Evolutionary conservation across 768 basidiomycete species (phyloP).

Genomic region (Tricholoma saponaceum): DNA sequence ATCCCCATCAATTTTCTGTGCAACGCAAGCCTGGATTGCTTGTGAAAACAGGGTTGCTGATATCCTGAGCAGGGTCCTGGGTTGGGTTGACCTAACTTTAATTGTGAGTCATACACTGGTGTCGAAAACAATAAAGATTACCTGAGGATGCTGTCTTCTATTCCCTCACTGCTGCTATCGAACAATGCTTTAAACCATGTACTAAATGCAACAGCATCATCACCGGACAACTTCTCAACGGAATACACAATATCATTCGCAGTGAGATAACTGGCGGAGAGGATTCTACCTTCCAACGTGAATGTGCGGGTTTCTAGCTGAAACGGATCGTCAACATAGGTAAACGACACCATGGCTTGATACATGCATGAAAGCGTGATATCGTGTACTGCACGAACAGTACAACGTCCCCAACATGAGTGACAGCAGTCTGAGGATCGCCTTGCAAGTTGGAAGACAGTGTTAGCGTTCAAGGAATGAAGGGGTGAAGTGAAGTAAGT

Average conservation of each 20-base stretch:
- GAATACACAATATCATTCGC: constrained; percentile 41
- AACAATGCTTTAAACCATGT: constrained; percentile 79
- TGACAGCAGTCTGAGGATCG: constrained; percentile 80
- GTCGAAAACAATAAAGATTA: constrained; percentile 18
- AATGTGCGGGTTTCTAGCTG: constrained; percentile 51
- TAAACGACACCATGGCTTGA: neutral
- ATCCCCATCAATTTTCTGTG: constrained; percentile 62
- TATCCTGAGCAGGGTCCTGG: constrained; percentile 61
- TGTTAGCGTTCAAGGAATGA: neutral
- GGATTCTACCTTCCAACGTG: constrained; percentile 38
- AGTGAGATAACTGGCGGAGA: constrained; percentile 49
- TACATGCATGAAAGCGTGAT: constrained; percentile 58
- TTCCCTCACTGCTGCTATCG: constrained; percentile 73
- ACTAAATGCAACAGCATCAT: constrained; percentile 41
- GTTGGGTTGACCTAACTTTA: constrained; percentile 60
- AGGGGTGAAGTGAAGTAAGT: neutral
- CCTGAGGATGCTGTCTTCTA: constrained; percentile 76
- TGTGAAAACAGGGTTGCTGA: constrained; percentile 63
- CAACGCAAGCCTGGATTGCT: constrained; percentile 46
- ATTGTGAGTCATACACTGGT: neutral
- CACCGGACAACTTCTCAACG: constrained; percentile 34
- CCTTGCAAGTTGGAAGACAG: constrained; percentile 35
- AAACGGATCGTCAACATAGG: constrained; percentile 4
- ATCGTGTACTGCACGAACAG: constrained; percentile 66
- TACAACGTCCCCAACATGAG: constrained; percentile 75